phyloP scores from a whole-genome alignment of 495 filamentous ascomycete genomes.

The Lasiosphaeriaceae sp. region DNA sequence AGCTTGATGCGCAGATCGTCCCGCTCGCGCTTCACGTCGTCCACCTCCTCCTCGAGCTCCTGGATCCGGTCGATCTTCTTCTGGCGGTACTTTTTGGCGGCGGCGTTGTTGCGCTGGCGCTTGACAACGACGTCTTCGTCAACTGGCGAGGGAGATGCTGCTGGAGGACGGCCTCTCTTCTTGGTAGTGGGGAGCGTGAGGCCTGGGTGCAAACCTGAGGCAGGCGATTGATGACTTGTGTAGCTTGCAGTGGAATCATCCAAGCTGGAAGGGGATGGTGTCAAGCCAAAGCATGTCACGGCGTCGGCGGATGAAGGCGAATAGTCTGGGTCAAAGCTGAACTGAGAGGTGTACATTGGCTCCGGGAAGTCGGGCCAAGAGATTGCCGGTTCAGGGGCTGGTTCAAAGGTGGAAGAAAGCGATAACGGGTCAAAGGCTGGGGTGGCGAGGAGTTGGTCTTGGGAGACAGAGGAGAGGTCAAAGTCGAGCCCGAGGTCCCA shows the following conservation, averaged over 20 bases:
- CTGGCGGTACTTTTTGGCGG: constrained; percentile 68
- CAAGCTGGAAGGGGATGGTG: neutral
- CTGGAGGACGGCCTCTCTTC: constrained; percentile 13
- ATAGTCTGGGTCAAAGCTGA: neutral
- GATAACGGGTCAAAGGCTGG: neutral
- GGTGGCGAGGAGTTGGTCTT: neutral
- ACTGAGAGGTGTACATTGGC: neutral
- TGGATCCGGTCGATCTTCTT: constrained; percentile 63
- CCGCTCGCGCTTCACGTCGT: constrained; percentile 54
- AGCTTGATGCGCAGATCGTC: constrained; percentile 62
- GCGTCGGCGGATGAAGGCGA: neutral
- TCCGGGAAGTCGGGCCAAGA: neutral
- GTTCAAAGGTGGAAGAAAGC: neutral
- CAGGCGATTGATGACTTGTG: no score
- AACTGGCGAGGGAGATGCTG: neutral
- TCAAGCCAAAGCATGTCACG: neutral
- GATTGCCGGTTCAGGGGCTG: neutral
- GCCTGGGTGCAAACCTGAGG: neutral
- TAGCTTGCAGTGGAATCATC: no score
- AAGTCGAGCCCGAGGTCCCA: neutral
- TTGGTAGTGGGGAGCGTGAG: constrained; percentile 1
- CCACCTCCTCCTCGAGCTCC: constrained; percentile 58
- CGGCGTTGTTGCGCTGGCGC: constrained; percentile 64
- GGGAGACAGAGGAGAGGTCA: neutral
- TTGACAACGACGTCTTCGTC: constrained; percentile 36